Evolutionary conservation across 2,329 filamentous ascomycete genomes (phyloP), one percentile per base, ranked within the genome.

Genomic region (Raffaelea arxii): DNA sequence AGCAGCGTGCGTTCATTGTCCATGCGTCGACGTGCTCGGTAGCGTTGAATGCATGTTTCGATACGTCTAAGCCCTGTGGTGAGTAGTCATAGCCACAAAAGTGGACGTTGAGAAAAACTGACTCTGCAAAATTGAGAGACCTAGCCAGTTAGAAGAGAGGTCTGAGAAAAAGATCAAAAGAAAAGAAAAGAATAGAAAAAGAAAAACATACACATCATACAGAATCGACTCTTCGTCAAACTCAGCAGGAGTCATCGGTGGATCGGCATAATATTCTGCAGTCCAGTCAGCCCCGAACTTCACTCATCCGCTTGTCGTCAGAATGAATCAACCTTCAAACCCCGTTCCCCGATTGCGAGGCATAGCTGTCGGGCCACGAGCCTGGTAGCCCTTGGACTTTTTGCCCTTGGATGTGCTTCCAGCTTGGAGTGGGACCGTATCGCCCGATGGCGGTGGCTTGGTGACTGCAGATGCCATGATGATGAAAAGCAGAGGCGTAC

Each of bases 31-130:
- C 82, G 84, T 30, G 77, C 72, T 51, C 84, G 80, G 65, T 83
- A 98, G 14, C 88, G 83, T 54, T 89, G 81, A 46, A 97, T 84
- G 41, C 87, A 92, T 23, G 82, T 76, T 58, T 96, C 83, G 36
- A 97, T 87, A 41, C 92, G 87, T 47, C 84, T 85, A 21, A 7
- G 5, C 22, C 24, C 18, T 4, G 19, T 21, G 4, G 35, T 18
- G n/a, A 18, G 7, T 37, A 6, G 35, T 37, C 16, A 9, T 32
- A 9, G 27, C 27, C 27, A 32, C 27, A 32, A 9, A 32, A 32
- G 16, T 32, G 9, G n/a, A n/a, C n/a, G n/a, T n/a, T n/a, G n/a
- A n/a, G n/a, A n/a, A n/a, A n/a, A n/a, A n/a, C n/a, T n/a, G n/a
- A n/a, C n/a, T n/a, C n/a, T n/a, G n/a, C n/a, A n/a, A n/a, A n/a